Conservation (phyloP, 768 basidiomycete genomes). For the Termitomyces sp. region DNA sequence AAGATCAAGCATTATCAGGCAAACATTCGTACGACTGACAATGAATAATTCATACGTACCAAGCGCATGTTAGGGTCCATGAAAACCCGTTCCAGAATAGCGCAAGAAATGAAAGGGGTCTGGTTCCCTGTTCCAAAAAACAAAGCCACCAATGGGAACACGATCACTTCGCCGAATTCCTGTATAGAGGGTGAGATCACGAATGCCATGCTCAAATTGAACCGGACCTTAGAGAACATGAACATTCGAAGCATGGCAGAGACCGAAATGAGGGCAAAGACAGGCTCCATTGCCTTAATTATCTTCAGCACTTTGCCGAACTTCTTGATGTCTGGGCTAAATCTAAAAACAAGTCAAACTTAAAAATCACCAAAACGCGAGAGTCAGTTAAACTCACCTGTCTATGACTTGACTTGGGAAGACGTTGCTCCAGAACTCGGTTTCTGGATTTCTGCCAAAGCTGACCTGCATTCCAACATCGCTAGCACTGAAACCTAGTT, state of each 20-base stretch:
- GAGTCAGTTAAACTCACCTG: slow-evolving; percentile 11
- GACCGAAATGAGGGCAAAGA: slow-evolving; percentile 27
- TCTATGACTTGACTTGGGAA: slow-evolving; percentile 27
- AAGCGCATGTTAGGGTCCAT: slow-evolving; percentile 31
- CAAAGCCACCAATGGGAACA: slow-evolving; percentile 26
- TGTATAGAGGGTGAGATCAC: not conserved
- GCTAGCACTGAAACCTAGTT: slow-evolving; percentile 23
- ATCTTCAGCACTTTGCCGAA: slow-evolving; percentile 26
- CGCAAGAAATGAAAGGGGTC: slow-evolving; percentile 29
- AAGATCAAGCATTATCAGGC: too few species aligned
- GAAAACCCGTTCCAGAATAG: slow-evolving; percentile 28
- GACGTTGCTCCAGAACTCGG: slow-evolving; percentile 28
- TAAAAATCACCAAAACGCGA: not conserved
- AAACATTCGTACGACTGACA: too few species aligned
- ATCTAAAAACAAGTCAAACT: slow-evolving; percentile 11
- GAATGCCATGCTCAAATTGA: not conserved
- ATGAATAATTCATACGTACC: slow-evolving; percentile 11
- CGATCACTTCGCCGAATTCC: slow-evolving; percentile 27
- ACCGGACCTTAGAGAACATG: slow-evolving; percentile 25
- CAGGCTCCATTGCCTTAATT: slow-evolving; percentile 23
- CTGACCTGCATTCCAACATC: slow-evolving; percentile 29
- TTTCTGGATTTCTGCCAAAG: slow-evolving; percentile 24
- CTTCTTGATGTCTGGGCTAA: slow-evolving; percentile 25
- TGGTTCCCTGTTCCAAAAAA: slow-evolving; percentile 32
- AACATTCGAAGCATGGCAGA: slow-evolving; percentile 25